These are phyloP conservation scores for Colletotrichum lentis DNA, from an alignment of 2,329 filamentous ascomycete genomes.

Conservation along the genomic window DNA sequence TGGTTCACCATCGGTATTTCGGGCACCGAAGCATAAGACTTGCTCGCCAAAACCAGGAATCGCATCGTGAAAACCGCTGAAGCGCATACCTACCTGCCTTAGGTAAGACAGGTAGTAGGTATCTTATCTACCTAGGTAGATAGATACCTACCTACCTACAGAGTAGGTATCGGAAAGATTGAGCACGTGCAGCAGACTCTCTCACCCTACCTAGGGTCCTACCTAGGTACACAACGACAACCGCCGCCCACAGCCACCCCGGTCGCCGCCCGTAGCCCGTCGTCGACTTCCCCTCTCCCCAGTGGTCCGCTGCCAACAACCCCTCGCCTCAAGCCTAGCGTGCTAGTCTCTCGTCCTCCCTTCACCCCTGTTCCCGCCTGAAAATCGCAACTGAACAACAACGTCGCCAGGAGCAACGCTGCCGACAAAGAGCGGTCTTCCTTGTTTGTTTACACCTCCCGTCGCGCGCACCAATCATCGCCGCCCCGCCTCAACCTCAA, in stretches of 20 bases:
- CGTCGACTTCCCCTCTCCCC: constrained; percentile 8
- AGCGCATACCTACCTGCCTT: constrained; percentile 3
- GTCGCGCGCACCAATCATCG: constrained; percentile 39
- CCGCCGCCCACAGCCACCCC: constrained; percentile 17
- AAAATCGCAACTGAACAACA: constrained; percentile 30
- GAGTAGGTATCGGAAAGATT: constrained; percentile 12
- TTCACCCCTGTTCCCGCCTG: constrained; percentile 10
- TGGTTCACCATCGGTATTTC: not conserved
- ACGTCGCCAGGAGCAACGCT: constrained; percentile 38
- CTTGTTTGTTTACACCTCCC: constrained; percentile 40
- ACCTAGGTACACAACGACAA: no score
- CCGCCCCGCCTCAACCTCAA: constrained; percentile 34
- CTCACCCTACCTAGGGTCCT: no score
- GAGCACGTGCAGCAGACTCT: constrained; percentile 32
- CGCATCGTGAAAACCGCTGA: constrained; percentile 15
- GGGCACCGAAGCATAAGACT: not conserved
- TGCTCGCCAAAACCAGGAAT: constrained; percentile 3
- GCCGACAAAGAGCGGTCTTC: constrained; percentile 37
- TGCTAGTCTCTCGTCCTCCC: not conserved
- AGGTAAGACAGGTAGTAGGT: not conserved
- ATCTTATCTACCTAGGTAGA: no score
- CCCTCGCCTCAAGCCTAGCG: constrained; percentile 24
- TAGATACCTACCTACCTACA: no score
- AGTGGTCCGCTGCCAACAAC: constrained; percentile 18
- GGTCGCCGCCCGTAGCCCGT: not conserved